Evolutionary conservation across 805 yeast genomes (phyloP), one percentile per base, ranked within the genome.

Genomic region (Candida golubevii): DNA sequence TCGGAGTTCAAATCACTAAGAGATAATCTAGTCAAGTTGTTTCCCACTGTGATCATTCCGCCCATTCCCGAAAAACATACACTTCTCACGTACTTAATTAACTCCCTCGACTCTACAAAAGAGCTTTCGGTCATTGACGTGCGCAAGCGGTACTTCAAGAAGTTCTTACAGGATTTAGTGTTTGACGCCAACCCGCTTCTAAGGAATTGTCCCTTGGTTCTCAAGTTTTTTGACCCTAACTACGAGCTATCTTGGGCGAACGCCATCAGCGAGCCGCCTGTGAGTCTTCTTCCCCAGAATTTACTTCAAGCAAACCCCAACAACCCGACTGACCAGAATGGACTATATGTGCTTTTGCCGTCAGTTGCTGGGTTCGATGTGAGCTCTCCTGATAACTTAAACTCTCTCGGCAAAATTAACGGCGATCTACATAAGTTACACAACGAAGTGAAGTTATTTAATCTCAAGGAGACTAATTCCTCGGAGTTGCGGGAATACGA

Each of bases 311-410:
- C 78, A 4, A 76, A 78, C 29, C 79, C 82, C 1, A 54, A 70
- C 31, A 60, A 75, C 47, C 80, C 83, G 4, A 66, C 75, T 0
- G 73, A 70, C 41, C 81, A 77, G 32, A 77, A 76, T 54, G 81
- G 83, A 2, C 68, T 77, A 39, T 73, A 77, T 43, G 55, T 74
- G 8, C 70, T 75, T 36, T 53, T 79, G 13, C 82, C 83, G 1
- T 55, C 66, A 26, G 63, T 71, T 5, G 59, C 63, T 40, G 72
- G 73, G 7, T 67, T 65, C 44, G 72, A 67, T 27, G 61, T 65
- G 43, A 56, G 52, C 45, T 46, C 54, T 6, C 50, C 56, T 6
- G 72, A 65, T 42, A 65, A 62, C 45, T 52, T 68, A 30, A 58
- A 61, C 14, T 49, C 63, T 8, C 59, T 71, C 31, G 53, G 52